A percentile compares a stretch with the other conserved stretches of the same genome.
These are phyloP conservation scores for Ogataea dorogensis DNA, from an alignment of 805 yeast species.

Conservation along the genomic window DNA sequence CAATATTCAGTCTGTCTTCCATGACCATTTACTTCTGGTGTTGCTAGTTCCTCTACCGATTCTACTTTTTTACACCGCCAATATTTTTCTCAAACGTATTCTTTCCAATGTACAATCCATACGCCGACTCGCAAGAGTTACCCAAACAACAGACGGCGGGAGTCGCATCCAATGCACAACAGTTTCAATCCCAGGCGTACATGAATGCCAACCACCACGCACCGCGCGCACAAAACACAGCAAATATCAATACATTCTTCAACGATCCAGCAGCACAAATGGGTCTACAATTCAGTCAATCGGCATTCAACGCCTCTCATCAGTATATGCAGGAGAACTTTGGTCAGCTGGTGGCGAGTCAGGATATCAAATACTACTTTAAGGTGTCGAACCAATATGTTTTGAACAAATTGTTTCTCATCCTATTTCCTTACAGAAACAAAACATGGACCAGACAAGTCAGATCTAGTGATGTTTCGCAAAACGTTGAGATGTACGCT, in stretches of 20 bases:
- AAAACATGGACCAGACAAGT: conserved; percentile 73
- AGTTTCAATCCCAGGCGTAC: conserved; percentile 22
- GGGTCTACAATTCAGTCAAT: conserved; percentile 86
- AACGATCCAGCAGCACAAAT: conserved; percentile 78
- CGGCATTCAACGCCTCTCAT: conserved; percentile 79
- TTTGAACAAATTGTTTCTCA: conserved; percentile 62
- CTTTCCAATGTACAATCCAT: conserved; percentile 43
- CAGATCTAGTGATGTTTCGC: conserved; percentile 34
- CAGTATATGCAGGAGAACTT: conserved; percentile 75
- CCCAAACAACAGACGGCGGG: conserved; percentile 16
- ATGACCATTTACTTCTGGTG: too few species aligned
- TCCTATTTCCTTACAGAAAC: conserved; percentile 83
- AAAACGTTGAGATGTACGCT: conserved; percentile 47
- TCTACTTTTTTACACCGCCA: conserved; percentile 5
- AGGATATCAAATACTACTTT: conserved; percentile 79
- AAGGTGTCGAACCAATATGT: conserved; percentile 91
- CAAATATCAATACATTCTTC: conserved; percentile 45
- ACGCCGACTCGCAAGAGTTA: conserved; percentile 33
- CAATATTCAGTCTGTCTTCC: too few species aligned
- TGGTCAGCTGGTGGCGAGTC: conserved; percentile 46
- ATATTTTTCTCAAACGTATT: conserved; percentile 9
- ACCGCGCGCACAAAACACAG: conserved; percentile 10
- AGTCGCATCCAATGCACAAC: conserved; percentile 20
- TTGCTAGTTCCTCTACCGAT: neutral
- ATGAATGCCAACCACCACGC: conserved; percentile 14